Base-by-base conservation (phyloP, 192 early-diverging fungal genomes). In the Mortierella antarctica region DNA sequence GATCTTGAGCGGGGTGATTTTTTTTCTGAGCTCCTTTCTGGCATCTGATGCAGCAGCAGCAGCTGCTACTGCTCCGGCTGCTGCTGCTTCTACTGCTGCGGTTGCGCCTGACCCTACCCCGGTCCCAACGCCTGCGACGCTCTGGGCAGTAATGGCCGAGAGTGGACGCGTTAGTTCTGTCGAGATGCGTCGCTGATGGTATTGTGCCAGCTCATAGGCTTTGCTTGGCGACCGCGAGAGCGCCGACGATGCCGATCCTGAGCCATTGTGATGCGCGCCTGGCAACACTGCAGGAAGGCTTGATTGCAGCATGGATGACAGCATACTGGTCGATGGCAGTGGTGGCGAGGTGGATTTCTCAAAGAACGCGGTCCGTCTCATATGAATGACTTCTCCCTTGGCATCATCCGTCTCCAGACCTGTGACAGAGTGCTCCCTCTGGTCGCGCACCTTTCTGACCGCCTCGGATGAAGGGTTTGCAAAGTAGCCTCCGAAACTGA, bases 401-500 rank as follows among this genome's bases (percentile, higher is more conserved):
- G 62, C 31, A 17, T 51, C 20, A 39, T 65, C 64, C 39, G 53
- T 62, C 45, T 71, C 76, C 62, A 77, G 17, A 31, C 67, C 74
- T 1, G 62, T 46, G 0, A 57, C 21, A 2, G 74, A 67, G 21
- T 49, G 75, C 6, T 71, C 69, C 57, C 60, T 62, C 31, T 48
- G 44, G 44, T 79, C 57, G 12, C 75, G 51, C 6, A 64, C 58
- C 18, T 58, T 48, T 31, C 69, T 57, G 9, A 57, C 17, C 0
- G 70, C 70, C 5, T 58, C 65, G 2, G 48, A 4, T 12, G 69
- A 61, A 5, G 57, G 42, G 20, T 52, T 67, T 0, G 70, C 71
- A 63, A 80, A 80, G 65, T 80, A 80, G 2, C 70, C 69, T 42
- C 76, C 77, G 45, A 80, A 72, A 44, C 77, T 80, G 20, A 68